Conservation (phyloP, 495 filamentous ascomycete species). For the Staphylotrichum longicolle region DNA sequence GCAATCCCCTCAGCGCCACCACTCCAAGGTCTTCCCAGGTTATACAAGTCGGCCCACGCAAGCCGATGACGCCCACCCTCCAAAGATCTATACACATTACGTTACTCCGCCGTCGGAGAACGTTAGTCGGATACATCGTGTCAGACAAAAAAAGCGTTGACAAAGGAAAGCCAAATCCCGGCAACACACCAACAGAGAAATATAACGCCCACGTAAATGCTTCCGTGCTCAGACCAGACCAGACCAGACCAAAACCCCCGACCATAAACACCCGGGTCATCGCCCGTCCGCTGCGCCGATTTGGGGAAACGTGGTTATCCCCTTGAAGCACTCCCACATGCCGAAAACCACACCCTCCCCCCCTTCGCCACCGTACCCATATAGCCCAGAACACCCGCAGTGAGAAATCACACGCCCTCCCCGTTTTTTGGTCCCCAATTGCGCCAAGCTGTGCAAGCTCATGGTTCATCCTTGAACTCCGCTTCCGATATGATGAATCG, state of each 20-base stretch:
- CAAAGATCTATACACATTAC: slow-evolving; percentile 17
- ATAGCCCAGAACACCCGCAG: neutral
- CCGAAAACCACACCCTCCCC: neutral
- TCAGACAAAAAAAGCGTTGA: slow-evolving; percentile 7
- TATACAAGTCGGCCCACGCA: slow-evolving; percentile 3
- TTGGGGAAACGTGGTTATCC: neutral
- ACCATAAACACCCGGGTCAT: neutral
- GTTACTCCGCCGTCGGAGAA: neutral
- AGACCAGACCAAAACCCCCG: neutral
- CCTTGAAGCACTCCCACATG: neutral
- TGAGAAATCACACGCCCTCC: neutral
- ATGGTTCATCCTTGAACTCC: slow-evolving; percentile 18
- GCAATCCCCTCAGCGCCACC: no score
- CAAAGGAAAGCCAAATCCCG: slow-evolving; percentile 10
- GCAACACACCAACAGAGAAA: neutral
- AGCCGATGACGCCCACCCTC: neutral
- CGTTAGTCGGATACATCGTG: slow-evolving; percentile 16
- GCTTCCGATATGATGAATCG: slow-evolving; percentile 6
- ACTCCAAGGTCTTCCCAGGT: no score
- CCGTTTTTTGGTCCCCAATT: slow-evolving; percentile 10
- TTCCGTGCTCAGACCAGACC: neutral
- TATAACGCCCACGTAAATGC: slow-evolving; percentile 19
- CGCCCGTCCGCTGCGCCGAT: neutral
- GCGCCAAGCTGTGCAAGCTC: slow-evolving; percentile 14
- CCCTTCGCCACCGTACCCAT: neutral